phyloP scores from a whole-genome alignment of 73 alveolate genomes.

The Tetrahymena thermophila region DNA sequence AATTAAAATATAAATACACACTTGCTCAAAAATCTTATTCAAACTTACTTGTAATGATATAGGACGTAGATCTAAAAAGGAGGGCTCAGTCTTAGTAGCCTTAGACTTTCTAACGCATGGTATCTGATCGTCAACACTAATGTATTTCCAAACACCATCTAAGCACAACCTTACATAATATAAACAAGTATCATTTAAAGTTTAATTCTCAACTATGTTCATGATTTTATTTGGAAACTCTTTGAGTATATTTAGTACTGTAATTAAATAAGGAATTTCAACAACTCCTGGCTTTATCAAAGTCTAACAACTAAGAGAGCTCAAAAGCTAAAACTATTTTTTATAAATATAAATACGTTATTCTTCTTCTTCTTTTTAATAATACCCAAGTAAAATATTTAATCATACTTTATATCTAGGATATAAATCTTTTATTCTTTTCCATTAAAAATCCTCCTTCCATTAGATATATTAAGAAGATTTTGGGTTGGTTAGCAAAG shows the following conservation, averaged over 20 bases:
- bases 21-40: not conserved
- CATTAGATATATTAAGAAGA: not conserved
- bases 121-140: constrained; percentile 83
- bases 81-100: not conserved
- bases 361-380: too few relatives aligned
- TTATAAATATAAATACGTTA: not conserved
- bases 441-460: not conserved
- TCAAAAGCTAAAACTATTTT: not conserved
- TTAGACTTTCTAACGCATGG: constrained; percentile 48
- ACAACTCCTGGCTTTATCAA: not conserved
- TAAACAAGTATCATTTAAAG: constrained; percentile 68
- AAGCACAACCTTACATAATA: constrained; percentile 77
- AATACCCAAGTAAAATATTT: too few relatives aligned
- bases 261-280: not conserved
- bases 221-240: not conserved
- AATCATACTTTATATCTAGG: not conserved
- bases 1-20: not conserved
- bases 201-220: constrained; percentile 17
- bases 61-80: not conserved
- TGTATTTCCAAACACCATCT: constrained; percentile 73
- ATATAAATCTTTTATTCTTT: not conserved
- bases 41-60: not conserved
- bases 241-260: not conserved
- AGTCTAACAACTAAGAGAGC: not conserved
- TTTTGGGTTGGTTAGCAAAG: not conserved